Evolutionary conservation across 768 basidiomycete genomes (phyloP).

Genomic region (Mycena leptocephala): DNA sequence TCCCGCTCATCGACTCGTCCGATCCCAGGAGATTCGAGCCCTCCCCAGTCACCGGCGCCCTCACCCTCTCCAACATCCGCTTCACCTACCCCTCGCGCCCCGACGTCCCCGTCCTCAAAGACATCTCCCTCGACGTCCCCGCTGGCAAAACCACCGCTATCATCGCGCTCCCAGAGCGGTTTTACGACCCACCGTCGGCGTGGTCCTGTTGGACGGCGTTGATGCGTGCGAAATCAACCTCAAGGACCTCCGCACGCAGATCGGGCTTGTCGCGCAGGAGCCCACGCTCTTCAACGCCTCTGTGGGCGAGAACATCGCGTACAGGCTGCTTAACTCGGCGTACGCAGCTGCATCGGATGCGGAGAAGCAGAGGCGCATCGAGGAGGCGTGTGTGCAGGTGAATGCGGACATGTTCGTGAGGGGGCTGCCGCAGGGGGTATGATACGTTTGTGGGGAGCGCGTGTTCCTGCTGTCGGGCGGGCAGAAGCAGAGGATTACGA

Average conservation of each 20-base stretch:
- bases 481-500: conserved; percentile 92
- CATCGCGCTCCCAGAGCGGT: conserved; percentile 86
- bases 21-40: conserved; percentile 78
- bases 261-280: conserved; percentile 92
- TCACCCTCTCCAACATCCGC: conserved; percentile 78
- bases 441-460: conserved; percentile 83
- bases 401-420: conserved; percentile 90
- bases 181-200: conserved; percentile 87
- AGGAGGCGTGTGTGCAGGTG: conserved; percentile 88
- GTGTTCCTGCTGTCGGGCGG: conserved; percentile 90
- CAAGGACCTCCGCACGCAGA: conserved; percentile 88
- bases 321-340: conserved; percentile 86
- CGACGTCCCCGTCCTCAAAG: conserved; percentile 84
- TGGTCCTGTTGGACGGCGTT: conserved; percentile 81
- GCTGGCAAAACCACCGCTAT: conserved; percentile 85
- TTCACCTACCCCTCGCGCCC: conserved; percentile 92
- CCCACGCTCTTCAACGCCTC: conserved; percentile 89
- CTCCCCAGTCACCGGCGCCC: conserved; percentile 75
- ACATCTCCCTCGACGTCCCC: conserved; percentile 74
- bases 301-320: conserved; percentile 86
- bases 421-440: conserved; percentile 85
- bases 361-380: conserved; percentile 83
- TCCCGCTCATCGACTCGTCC: conserved; percentile 89
- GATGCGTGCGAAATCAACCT: conserved; percentile 84
- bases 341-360: conserved; percentile 77